phyloP scores from a whole-genome alignment of 768 basidiomycete genomes.

The Phylloporus sp. region DNA sequence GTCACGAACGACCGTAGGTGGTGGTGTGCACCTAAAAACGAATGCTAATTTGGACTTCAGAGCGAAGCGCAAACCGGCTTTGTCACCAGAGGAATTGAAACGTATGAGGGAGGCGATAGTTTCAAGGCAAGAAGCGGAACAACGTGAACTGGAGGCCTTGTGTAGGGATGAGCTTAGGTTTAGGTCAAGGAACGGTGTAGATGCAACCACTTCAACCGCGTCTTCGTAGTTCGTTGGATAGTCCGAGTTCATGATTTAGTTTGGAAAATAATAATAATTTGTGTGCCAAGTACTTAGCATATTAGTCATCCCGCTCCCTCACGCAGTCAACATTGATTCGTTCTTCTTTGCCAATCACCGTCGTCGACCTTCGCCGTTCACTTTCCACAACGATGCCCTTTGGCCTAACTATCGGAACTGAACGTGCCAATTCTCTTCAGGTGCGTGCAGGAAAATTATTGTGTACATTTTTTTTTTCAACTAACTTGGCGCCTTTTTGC shows the following conservation, averaged over 20 bases:
- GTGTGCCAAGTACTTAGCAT: conserved; percentile 13
- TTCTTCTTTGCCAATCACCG: conserved; percentile 26
- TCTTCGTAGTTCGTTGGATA: background rate
- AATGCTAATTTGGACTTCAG: background rate
- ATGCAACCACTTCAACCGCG: background rate
- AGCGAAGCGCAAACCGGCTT: background rate
- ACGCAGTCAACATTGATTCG: conserved; percentile 19
- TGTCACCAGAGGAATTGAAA: conserved; percentile 4
- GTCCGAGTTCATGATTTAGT: background rate
- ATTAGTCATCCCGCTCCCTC: conserved; percentile 26
- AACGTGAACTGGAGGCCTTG: conserved; percentile 6
- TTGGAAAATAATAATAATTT: conserved; percentile 1
- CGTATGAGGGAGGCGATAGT: conserved; percentile 10
- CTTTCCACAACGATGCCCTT: conserved; percentile 51
- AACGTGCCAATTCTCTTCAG: conserved; percentile 68
- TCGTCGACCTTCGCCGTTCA: conserved; percentile 22
- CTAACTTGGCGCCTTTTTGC: conserved; percentile 12
- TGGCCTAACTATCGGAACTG: conserved; percentile 75
- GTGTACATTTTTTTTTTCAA: conserved; percentile 14
- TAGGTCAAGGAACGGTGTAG: background rate
- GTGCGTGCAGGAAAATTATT: conserved; percentile 34
- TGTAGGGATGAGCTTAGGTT: background rate
- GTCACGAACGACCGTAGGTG: conserved; percentile 4
- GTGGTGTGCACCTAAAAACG: background rate
- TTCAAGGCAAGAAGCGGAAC: conserved; percentile 12